Conservation (phyloP, 441 rosid genomes). For the Daphne laureola region DNA sequence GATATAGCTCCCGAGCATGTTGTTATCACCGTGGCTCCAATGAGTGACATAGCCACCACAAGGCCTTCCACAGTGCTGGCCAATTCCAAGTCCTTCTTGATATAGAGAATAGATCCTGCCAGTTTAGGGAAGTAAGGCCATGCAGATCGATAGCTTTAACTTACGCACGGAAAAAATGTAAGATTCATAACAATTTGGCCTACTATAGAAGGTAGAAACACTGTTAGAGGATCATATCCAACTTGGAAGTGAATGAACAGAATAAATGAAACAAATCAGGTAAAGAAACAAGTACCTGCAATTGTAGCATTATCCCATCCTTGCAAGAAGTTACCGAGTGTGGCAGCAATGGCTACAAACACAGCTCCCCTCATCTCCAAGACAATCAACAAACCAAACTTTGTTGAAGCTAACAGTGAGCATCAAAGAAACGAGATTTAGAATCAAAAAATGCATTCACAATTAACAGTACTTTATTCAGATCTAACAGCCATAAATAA, state of each 20-base stretch:
- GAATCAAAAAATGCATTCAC: conserved; percentile 10
- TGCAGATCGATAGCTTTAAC: not conserved
- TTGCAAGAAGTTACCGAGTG: conserved; percentile 69
- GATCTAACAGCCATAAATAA: conserved; percentile 19
- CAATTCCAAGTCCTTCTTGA: conserved; percentile 45
- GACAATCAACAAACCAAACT: conserved; percentile 19
- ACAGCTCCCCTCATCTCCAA: conserved; percentile 59
- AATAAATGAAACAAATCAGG: not conserved
- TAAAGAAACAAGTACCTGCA: conserved; percentile 45
- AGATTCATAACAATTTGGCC: too few species aligned
- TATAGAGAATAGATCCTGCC: conserved; percentile 61
- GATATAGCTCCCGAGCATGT: conserved; percentile 72
- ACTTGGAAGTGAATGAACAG: conserved; percentile 3
- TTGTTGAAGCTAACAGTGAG: conserved; percentile 19
- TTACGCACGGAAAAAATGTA: too few species aligned
- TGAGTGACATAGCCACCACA: conserved; percentile 69
- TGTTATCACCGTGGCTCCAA: conserved; percentile 63
- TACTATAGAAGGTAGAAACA: too few species aligned
- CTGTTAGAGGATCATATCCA: too few species aligned
- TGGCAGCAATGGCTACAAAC: conserved; percentile 62
- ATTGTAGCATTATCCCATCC: conserved; percentile 91
- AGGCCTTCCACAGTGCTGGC: conserved; percentile 59
- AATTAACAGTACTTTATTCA: conserved; percentile 4
- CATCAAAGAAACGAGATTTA: conserved; percentile 13
- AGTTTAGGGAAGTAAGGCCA: conserved; percentile 10